Evolutionary conservation across 2,329 filamentous ascomycete genomes (phyloP), one percentile per base, ranked within the genome.

Genomic region (Alternaria viburni): DNA sequence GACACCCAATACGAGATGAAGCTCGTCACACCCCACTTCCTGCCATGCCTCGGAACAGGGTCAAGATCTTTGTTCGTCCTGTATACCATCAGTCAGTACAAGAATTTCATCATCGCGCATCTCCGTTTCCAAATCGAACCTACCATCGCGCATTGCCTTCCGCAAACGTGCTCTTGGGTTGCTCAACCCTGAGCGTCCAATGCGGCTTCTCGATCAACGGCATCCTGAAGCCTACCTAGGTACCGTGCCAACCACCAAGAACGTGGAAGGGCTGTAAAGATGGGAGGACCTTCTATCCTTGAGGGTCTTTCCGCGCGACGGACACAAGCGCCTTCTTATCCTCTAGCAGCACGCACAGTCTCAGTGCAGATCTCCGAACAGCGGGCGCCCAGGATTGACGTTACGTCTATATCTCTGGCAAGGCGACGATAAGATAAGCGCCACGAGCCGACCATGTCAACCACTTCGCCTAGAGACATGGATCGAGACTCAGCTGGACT

Each of bases 1-100:
- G 81, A 83, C 32, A 86, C 81, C 84, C 84, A 86, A 66, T 86
- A 86, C 41, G 83, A 83, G 58, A 86, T 74, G 57, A 85, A 80
- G 57, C 79, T 82, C 17, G 74, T 76, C 0, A 82, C 79, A 15
- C 81, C 81, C 83, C 83, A 85, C 78, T 83, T 83, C 5, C 83
- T 77, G 6, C 65, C 71, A 54, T 81, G 70, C 21, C 72, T 74
- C 6, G 83, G 81, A 7, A 85, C 82, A 5, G 84, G 84, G 57
- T 86, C 84, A 6, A 86, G 76, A 70, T 86, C 84, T 67, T 79
- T 80, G 60, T 85, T 85, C 11, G 82, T 85, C 79, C 74, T 77
- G 47, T 41, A 7, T 41, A 52, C 9, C 49, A 41, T 25, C 8
- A 13, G 4, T 30, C 6, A 49, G 5, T 7, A 46, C 30, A 47